Evolutionary conservation across 306 rosid genomes (phyloP).

Genomic region (Mucuna pruriens): DNA sequence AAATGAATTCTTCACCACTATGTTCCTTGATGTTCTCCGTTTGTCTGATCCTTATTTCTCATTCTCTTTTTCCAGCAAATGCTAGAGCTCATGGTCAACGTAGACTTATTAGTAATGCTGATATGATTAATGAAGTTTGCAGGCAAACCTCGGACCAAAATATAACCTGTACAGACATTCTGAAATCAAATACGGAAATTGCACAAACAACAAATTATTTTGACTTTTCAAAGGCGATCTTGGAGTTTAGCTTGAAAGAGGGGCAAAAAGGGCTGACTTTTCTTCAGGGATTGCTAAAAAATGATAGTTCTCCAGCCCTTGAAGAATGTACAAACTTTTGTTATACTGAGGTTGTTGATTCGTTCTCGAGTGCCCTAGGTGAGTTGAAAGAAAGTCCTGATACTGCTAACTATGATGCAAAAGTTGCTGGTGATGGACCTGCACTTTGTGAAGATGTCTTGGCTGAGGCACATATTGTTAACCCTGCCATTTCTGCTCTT

Average conservation of each 20-base stretch:
- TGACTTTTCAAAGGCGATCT: constrained; percentile 1
- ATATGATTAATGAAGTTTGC: constrained; percentile 14
- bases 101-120: background rate
- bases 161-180: background rate
- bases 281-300: background rate
- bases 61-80: background rate
- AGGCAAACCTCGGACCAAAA: background rate
- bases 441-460: too few relatives aligned
- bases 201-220: background rate
- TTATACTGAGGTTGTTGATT: too few relatives aligned
- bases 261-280: background rate
- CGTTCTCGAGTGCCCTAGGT: too few relatives aligned
- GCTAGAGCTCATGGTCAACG: background rate
- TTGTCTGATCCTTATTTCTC: background rate
- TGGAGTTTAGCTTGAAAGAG: background rate
- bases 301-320: background rate
- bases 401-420: too few relatives aligned
- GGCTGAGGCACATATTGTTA: too few relatives aligned
- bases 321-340: constrained; percentile 28
- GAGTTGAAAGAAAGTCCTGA: too few relatives aligned
- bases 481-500: too few relatives aligned
- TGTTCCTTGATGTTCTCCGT: background rate
- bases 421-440: too few relatives aligned
- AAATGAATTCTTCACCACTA: constrained; percentile 5
- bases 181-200: background rate